These are phyloP conservation scores for Lentinula raphanica DNA, from an alignment of 768 basidiomycete genomes.

Conservation along the genomic window DNA sequence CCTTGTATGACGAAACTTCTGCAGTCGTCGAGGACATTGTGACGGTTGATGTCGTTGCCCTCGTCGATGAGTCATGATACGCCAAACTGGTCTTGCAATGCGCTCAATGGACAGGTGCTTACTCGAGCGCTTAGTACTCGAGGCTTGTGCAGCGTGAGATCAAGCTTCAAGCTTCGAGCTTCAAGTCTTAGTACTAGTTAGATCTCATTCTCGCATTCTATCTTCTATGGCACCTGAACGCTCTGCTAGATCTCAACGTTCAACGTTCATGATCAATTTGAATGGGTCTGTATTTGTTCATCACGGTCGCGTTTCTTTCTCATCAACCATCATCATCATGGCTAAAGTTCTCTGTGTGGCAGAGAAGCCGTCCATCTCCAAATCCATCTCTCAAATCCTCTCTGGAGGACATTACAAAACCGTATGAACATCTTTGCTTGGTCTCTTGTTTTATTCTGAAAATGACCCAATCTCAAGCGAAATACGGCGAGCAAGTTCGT, in stretches of 20 bases:
- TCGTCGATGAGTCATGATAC: conserved; percentile 2
- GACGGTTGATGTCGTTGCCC: neutral
- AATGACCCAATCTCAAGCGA: conserved; percentile 17
- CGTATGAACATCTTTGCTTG: no score
- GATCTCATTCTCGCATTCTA: no score
- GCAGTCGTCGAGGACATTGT: neutral
- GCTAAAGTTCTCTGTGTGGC: conserved; percentile 91
- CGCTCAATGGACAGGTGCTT: no score
- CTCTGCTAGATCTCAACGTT: no score
- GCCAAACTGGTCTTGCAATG: conserved; percentile 8
- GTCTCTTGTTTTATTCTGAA: neutral
- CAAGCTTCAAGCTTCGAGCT: no score
- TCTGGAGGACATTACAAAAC: conserved; percentile 80
- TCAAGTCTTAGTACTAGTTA: no score
- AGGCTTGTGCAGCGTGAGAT: no score
- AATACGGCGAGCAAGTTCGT: conserved; percentile 60
- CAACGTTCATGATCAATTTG: no score
- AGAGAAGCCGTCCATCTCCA: conserved; percentile 96
- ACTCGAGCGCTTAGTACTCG: no score
- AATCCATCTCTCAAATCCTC: conserved; percentile 83
- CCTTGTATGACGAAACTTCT: neutral
- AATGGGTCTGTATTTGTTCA: no score
- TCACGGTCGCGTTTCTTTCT: neutral
- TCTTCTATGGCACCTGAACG: no score
- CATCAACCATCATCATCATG: neutral